Evolutionary conservation across 306 rosid species (phyloP).

Genomic region (Castanopsis chinensis): DNA sequence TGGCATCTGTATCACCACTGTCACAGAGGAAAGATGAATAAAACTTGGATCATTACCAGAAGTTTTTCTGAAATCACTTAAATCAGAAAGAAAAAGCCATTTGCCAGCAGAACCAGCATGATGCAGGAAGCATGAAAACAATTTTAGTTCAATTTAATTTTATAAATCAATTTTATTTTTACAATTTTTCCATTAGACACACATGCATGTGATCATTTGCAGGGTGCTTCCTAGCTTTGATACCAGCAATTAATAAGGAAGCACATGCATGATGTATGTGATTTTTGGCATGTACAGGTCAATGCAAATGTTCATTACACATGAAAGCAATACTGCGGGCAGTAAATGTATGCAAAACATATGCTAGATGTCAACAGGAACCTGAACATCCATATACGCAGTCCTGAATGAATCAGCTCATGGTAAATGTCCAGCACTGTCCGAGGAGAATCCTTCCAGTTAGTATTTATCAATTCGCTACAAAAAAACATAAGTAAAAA

Average conservation of each 20-base stretch:
- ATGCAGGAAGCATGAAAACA: too few relatives aligned
- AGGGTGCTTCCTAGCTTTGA: background rate
- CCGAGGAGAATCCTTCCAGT: slow-evolving; percentile 83
- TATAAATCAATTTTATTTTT: too few relatives aligned
- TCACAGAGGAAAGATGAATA: background rate
- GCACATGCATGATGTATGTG: background rate
- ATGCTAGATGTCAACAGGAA: slow-evolving; percentile 18
- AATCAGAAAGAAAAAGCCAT: background rate
- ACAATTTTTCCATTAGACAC: too few relatives aligned
- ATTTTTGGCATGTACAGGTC: background rate
- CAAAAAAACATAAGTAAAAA: slow-evolving; percentile 12
- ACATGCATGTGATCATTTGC: background rate
- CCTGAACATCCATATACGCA: slow-evolving; percentile 93
- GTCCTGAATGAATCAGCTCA: slow-evolving; percentile 63
- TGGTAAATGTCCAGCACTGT: slow-evolving; percentile 66
- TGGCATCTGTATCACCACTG: slow-evolving; percentile 84
- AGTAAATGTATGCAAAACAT: background rate
- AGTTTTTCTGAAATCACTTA: background rate
- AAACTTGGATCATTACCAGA: background rate
- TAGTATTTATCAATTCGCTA: slow-evolving; percentile 26
- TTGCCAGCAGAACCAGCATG: slow-evolving; percentile 11
- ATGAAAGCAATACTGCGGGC: background rate
- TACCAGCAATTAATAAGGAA: background rate
- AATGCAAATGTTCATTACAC: background rate
- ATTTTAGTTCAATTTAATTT: too few relatives aligned